Evolutionary conservation across 306 rosid species (phyloP).

Genomic region (Albizia julibrissin): DNA sequence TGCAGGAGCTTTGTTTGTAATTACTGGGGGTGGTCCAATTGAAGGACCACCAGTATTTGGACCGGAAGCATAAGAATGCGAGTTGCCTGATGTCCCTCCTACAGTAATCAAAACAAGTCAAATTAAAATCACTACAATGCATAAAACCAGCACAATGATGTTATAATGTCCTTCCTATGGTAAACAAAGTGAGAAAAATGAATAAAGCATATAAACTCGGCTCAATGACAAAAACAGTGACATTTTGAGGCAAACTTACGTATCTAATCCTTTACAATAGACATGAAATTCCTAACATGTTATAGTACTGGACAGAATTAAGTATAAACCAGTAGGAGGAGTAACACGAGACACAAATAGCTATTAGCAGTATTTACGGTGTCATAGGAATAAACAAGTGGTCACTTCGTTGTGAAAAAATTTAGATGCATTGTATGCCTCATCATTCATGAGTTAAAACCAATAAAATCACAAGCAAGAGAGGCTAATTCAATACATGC

Average conservation of each 20-base stretch:
- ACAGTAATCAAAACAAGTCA: constrained; percentile 26
- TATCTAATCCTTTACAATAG: not conserved
- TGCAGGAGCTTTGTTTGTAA: constrained; percentile 85
- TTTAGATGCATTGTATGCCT: not conserved
- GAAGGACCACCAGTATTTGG: constrained; percentile 99
- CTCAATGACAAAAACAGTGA: not conserved
- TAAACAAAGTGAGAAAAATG: constrained; percentile 28
- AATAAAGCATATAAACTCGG: constrained; percentile 8
- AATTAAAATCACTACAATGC: constrained; percentile 25
- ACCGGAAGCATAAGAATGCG: constrained; percentile 97
- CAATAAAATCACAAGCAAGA: not conserved
- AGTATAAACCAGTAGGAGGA: not conserved
- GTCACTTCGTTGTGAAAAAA: not conserved
- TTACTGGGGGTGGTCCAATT: constrained; percentile 98
- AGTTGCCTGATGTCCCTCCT: constrained; percentile 65
- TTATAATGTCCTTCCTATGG: constrained; percentile 50
- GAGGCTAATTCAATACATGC: not conserved
- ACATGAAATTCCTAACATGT: not conserved
- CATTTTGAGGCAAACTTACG: not conserved
- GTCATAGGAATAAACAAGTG: not conserved
- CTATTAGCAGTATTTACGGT: not conserved
- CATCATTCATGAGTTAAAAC: not conserved
- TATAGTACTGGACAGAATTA: not conserved
- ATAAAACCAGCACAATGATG: constrained; percentile 8
- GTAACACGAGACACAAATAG: not conserved